phyloP scores from a whole-genome alignment of 371 early-diverging fungal genomes.

The Synchytrium microbalum region DNA sequence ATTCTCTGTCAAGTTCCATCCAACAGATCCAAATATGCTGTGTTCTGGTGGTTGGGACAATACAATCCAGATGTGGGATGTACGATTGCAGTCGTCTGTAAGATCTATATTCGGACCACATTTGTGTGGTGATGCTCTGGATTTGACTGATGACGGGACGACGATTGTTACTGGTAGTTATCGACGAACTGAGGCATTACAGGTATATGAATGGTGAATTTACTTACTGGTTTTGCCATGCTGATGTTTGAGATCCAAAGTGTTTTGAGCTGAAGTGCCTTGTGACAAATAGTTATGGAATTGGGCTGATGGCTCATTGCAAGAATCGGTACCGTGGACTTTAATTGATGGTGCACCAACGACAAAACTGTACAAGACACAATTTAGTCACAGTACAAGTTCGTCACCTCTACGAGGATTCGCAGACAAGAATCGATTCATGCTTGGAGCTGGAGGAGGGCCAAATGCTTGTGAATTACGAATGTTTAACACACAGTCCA shows the following conservation, averaged over 20 bases:
- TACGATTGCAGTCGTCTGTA: slow-evolving; percentile 23
- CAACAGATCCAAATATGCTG: slow-evolving; percentile 26
- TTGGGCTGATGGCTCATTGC: neutral
- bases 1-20: slow-evolving; percentile 40
- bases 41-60: slow-evolving; percentile 40
- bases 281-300: neutral
- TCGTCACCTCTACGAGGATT: neutral
- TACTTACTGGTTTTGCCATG: neutral
- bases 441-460: slow-evolving; percentile 30
- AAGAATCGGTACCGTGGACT: slow-evolving; percentile 1
- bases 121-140: slow-evolving; percentile 39
- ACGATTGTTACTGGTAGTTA: slow-evolving; percentile 5
- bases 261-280: too few relatives aligned
- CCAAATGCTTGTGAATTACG: slow-evolving; percentile 25
- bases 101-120: slow-evolving; percentile 36
- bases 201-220: slow-evolving; percentile 9
- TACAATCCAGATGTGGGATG: slow-evolving; percentile 41
- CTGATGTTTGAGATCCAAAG: too few relatives aligned
- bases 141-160: slow-evolving; percentile 15
- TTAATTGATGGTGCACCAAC: neutral
- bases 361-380: neutral
- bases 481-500: slow-evolving; percentile 20
- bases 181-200: slow-evolving; percentile 22
- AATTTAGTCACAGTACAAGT: neutral
- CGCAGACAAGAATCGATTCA: neutral